These are phyloP conservation scores for Emergomyces orientalis DNA, from an alignment of 2,329 filamentous ascomycete genomes.

Conservation along the genomic window DNA sequence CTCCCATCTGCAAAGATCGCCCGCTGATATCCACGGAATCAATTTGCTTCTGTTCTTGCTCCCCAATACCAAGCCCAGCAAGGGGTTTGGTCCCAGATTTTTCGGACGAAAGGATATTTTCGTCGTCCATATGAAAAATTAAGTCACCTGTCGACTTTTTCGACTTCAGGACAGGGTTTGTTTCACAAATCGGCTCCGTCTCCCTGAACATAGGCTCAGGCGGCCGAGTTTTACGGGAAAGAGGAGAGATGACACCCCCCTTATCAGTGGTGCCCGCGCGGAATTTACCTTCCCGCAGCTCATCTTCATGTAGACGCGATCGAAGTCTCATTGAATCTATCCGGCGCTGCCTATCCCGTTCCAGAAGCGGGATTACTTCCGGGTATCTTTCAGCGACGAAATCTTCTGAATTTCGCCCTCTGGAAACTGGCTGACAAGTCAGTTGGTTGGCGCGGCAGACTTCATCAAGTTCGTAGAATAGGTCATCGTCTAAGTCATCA, in stretches of 20 bases:
- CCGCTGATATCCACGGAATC: background rate
- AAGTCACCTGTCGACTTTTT: slow-evolving; percentile 64
- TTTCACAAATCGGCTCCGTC: slow-evolving; percentile 33
- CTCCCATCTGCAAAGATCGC: background rate
- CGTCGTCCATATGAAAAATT: slow-evolving; percentile 93
- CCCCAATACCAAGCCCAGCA: background rate
- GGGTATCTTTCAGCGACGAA: slow-evolving; percentile 39
- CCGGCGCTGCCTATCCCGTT: slow-evolving; percentile 48
- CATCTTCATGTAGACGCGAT: slow-evolving; percentile 53
- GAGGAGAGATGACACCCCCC: slow-evolving; percentile 36
- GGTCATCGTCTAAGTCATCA: slow-evolving; percentile 72
- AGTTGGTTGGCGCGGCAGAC: slow-evolving; percentile 76
- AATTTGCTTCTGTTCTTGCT: background rate
- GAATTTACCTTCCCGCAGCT: slow-evolving; percentile 53
- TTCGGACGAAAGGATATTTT: slow-evolving; percentile 28
- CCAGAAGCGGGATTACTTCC: slow-evolving; percentile 32
- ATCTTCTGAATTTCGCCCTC: slow-evolving; percentile 61
- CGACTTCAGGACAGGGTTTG: slow-evolving; percentile 57
- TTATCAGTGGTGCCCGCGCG: slow-evolving; percentile 60
- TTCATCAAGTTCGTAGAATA: slow-evolving; percentile 70
- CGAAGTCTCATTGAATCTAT: slow-evolving; percentile 69
- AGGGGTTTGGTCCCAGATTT: background rate
- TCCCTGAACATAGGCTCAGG: slow-evolving; percentile 34
- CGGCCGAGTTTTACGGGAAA: slow-evolving; percentile 34
- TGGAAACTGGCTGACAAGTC: slow-evolving; percentile 64